phyloP scores from a whole-genome alignment of 2,329 filamentous ascomycete genomes.

The Fusarium sp. region DNA sequence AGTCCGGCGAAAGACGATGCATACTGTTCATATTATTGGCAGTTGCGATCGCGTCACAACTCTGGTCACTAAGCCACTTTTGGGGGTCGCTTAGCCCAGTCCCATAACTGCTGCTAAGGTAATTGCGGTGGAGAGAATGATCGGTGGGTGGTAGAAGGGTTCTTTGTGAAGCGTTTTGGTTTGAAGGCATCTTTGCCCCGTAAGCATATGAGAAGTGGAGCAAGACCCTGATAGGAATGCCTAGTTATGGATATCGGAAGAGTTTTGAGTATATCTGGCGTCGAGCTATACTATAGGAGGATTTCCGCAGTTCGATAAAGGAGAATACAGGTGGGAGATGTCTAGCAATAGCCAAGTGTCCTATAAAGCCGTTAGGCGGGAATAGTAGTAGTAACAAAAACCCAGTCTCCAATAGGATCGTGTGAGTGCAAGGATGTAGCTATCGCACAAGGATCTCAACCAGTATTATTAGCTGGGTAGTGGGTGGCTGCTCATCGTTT shows the following conservation, averaged over 20 bases:
- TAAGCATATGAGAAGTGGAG: not conserved
- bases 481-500: too few species aligned
- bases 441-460: too few species aligned
- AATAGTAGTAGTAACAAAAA: too few species aligned
- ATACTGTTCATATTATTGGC: conserved; percentile 60
- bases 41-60: conserved; percentile 58
- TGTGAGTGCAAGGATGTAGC: too few species aligned
- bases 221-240: not conserved
- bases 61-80: conserved; percentile 65
- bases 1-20: not conserved
- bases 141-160: conserved; percentile 46
- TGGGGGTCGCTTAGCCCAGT: conserved; percentile 61
- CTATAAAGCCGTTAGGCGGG: too few species aligned
- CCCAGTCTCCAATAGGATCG: too few species aligned
- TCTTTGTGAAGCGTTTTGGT: conserved; percentile 34
- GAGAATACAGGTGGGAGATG: too few species aligned
- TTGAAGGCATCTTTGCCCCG: conserved; percentile 39
- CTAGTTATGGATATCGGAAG: not conserved
- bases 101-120: conserved; percentile 61
- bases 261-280: not conserved
- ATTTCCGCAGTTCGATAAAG: too few species aligned
- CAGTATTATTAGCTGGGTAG: too few species aligned
- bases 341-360: too few species aligned
- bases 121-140: conserved; percentile 56
- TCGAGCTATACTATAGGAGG: not conserved